These are phyloP conservation scores for Phlebiopsis flavidoalba DNA, from an alignment of 768 basidiomycete species.

Conservation along the genomic window DNA sequence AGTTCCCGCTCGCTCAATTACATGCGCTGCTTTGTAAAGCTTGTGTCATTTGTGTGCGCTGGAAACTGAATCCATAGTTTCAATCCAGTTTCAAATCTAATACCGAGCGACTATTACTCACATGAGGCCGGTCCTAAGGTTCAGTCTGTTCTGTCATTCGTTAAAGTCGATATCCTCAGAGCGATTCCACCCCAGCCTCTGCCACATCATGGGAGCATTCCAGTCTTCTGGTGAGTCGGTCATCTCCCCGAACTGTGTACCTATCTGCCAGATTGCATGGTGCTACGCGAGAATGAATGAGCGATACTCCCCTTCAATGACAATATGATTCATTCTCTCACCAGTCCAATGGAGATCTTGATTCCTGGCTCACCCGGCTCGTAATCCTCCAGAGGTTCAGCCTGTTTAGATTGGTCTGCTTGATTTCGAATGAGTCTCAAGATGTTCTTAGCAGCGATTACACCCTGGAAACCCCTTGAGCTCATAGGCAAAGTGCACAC, in stretches of 20 bases:
- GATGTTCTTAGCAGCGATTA: conserved; percentile 52
- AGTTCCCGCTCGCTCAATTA: too few relatives aligned
- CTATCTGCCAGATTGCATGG: not conserved
- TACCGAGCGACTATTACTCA: too few relatives aligned
- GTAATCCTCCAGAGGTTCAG: conserved; percentile 35
- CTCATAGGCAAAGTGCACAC: not conserved
- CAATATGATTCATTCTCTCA: conserved; percentile 19
- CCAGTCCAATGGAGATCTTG: conserved; percentile 58
- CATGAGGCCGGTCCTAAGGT: too few relatives aligned
- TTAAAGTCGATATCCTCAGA: not conserved
- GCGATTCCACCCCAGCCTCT: not conserved
- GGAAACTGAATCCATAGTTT: too few relatives aligned
- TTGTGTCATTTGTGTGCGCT: too few relatives aligned
- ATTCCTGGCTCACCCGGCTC: conserved; percentile 46
- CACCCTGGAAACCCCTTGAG: conserved; percentile 26
- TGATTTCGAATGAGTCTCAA: conserved; percentile 33
- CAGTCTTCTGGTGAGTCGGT: conserved; percentile 42
- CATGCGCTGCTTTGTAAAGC: too few relatives aligned
- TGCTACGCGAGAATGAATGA: not conserved
- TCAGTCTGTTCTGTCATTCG: not conserved
- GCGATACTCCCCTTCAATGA: too few relatives aligned
- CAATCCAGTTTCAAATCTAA: too few relatives aligned
- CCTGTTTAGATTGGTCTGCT: conserved; percentile 9
- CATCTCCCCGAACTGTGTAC: conserved; percentile 32
- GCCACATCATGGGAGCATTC: conserved; percentile 42